These are phyloP conservation scores for Alternaria postmessia DNA, from an alignment of 2,329 filamentous ascomycete genomes.

Conservation along the genomic window DNA sequence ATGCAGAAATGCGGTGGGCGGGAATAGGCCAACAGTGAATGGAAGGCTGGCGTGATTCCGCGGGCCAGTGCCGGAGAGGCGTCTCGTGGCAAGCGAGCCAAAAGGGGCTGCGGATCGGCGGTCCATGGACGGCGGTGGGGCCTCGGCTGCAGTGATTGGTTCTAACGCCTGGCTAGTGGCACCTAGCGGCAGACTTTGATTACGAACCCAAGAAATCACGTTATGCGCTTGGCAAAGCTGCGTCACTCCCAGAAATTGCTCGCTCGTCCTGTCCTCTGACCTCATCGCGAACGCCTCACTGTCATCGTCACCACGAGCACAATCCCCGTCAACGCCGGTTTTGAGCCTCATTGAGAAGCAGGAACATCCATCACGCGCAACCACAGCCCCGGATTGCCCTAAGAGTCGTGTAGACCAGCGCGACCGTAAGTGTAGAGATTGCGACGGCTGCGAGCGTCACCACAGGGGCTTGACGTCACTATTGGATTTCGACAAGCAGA, in stretches of 20 bases:
- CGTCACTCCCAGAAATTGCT: constrained; percentile 45
- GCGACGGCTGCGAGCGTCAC: constrained; percentile 29
- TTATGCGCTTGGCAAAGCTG: constrained; percentile 40
- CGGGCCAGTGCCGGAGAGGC: constrained; percentile 9
- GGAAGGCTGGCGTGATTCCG: constrained; percentile 1
- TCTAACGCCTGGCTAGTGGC: background rate
- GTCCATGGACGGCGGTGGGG: constrained; percentile 18
- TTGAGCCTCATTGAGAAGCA: constrained; percentile 39
- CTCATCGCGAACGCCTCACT: constrained; percentile 48
- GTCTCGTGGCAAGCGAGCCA: constrained; percentile 30
- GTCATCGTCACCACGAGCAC: constrained; percentile 44
- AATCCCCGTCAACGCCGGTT: constrained; percentile 34
- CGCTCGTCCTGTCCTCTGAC: constrained; percentile 45
- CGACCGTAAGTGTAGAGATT: constrained; percentile 3
- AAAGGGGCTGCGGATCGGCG: constrained; percentile 34
- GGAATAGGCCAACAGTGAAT: constrained; percentile 2
- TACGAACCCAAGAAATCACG: constrained; percentile 36
- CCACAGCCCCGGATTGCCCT: constrained; percentile 19
- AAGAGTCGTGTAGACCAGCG: constrained; percentile 6
- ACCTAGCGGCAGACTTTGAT: constrained; percentile 14
- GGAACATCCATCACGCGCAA: constrained; percentile 17
- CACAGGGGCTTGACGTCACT: constrained; percentile 42
- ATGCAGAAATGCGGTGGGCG: constrained; percentile 2
- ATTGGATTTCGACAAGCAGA: constrained; percentile 31
- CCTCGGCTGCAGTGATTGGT: constrained; percentile 19